Evolutionary conservation across 2,329 filamentous ascomycete species (phyloP).

Genomic region (Alternaria ethzedia): DNA sequence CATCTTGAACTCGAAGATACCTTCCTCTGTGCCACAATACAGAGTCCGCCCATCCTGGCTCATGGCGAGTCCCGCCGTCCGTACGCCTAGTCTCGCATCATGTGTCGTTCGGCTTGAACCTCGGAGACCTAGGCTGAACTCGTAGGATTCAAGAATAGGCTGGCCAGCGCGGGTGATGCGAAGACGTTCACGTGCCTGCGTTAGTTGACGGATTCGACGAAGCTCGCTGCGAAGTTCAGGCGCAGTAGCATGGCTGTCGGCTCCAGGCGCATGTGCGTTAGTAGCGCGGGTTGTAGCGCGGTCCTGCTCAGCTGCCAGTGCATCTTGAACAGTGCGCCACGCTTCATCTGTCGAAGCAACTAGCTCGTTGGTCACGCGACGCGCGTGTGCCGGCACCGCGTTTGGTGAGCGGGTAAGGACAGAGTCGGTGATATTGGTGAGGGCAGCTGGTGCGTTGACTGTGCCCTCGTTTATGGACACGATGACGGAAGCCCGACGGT

Average conservation of each 20-base stretch:
- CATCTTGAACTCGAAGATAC: conserved; percentile 76
- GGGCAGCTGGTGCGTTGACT: conserved; percentile 25
- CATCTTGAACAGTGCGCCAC: conserved; percentile 57
- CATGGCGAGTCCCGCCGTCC: conserved; percentile 57
- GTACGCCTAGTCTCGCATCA: conserved; percentile 47
- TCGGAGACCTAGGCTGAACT: conserved; percentile 33
- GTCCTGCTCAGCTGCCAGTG: conserved; percentile 49
- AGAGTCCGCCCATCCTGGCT: conserved; percentile 56
- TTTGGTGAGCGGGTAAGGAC: conserved; percentile 41
- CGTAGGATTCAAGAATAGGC: conserved; percentile 31
- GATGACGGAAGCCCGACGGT: conserved; percentile 50
- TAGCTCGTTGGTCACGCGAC: conserved; percentile 37
- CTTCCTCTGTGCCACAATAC: conserved; percentile 65
- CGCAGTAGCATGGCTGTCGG: conserved; percentile 26
- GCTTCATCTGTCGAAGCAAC: conserved; percentile 49
- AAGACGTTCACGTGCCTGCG: conserved; percentile 46
- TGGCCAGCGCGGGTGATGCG: conserved; percentile 41
- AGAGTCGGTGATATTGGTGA: conserved; percentile 38
- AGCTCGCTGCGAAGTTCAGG: conserved; percentile 43
- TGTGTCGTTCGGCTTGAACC: conserved; percentile 31
- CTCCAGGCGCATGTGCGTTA: conserved; percentile 16
- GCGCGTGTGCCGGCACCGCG: conserved; percentile 39
- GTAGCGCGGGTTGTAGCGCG: conserved; percentile 24
- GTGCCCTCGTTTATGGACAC: conserved; percentile 42
- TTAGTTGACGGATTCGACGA: conserved; percentile 44